These are phyloP conservation scores for Fusarium incarnatum DNA, from an alignment of 2,329 filamentous ascomycete species.

Conservation along the genomic window DNA sequence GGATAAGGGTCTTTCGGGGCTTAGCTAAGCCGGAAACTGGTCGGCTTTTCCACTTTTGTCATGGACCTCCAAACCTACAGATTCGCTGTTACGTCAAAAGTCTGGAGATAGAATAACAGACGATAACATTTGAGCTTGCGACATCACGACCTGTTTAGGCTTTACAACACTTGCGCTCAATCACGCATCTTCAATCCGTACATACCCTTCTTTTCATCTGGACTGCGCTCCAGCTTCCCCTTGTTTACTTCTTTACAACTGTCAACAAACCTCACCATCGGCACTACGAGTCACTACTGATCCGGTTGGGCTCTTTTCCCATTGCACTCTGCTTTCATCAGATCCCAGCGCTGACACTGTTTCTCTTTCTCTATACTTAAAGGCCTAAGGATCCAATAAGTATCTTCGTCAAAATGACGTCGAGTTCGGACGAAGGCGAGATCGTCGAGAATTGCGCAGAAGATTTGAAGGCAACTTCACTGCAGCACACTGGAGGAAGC, in stretches of 20 bases:
- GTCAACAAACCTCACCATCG: constrained; percentile 37
- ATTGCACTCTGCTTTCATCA: constrained; percentile 45
- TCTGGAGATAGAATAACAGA: constrained; percentile 28
- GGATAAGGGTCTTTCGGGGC: constrained; percentile 39
- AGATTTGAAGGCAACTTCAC: constrained; percentile 86
- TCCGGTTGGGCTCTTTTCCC: constrained; percentile 58
- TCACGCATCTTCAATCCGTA: constrained; percentile 2
- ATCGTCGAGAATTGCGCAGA: constrained; percentile 78
- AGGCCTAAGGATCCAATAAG: constrained; percentile 35
- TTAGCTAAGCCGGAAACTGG: constrained; percentile 42
- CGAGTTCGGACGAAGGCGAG: constrained; percentile 87
- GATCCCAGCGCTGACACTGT: constrained; percentile 54
- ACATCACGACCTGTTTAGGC: constrained; percentile 1
- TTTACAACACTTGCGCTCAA: constrained; percentile 11
- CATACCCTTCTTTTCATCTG: constrained; percentile 8
- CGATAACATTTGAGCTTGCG: constrained; percentile 15
- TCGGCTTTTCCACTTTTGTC: constrained; percentile 27
- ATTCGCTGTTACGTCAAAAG: constrained; percentile 40
- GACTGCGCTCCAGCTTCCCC: constrained; percentile 18
- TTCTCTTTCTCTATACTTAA: constrained; percentile 38
- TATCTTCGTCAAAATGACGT: constrained; percentile 53
- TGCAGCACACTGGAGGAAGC: constrained; percentile 78
- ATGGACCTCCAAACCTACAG: constrained; percentile 11
- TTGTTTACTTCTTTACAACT: constrained; percentile 13
- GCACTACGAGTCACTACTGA: constrained; percentile 54